phyloP scores from a whole-genome alignment of 108 stramenopile genomes.

The Cylindrotheca closterium region DNA sequence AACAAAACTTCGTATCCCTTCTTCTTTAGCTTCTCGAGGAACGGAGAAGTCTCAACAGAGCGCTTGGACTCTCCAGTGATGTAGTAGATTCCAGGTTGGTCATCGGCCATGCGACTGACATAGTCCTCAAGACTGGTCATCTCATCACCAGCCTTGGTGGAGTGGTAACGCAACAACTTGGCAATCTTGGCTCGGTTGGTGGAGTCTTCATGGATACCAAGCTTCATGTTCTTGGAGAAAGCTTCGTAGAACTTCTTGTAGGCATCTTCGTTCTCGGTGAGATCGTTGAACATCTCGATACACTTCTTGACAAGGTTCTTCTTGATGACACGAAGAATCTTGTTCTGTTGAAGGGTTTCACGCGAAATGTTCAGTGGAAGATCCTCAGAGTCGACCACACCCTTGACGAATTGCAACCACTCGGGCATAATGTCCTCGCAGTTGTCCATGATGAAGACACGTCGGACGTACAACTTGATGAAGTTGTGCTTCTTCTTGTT shows the following conservation, averaged over 20 bases:
- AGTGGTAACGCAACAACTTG: constrained; percentile 98
- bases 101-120: constrained; percentile 97
- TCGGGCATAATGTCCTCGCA: constrained; percentile 99
- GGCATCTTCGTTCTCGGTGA: constrained; percentile 98
- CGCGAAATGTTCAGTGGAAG: constrained; percentile 99
- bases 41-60: constrained; percentile 98
- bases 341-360: constrained; percentile 99
- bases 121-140: constrained; percentile 99
- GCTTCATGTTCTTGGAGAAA: constrained; percentile 99
- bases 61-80: constrained; percentile 99
- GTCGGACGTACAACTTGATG: constrained; percentile 99
- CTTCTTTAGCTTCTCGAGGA: constrained; percentile 99
- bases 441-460: constrained; percentile 99
- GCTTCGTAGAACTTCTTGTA: constrained; percentile 99
- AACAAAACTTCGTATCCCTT: constrained; percentile 99
- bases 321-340: constrained; percentile 99
- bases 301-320: constrained; percentile 99
- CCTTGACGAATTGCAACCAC: constrained; percentile 98
- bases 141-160: constrained; percentile 99
- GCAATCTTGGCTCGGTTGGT: constrained; percentile 99
- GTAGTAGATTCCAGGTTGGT: constrained; percentile 99
- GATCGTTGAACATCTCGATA: constrained; percentile 99
- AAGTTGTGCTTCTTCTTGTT: constrained; percentile 99
- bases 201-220: constrained; percentile 99
- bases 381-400: constrained; percentile 99